These are phyloP conservation scores for Fusarium sp. DNA, from an alignment of 2,329 filamentous ascomycete genomes.

Conservation along the genomic window DNA sequence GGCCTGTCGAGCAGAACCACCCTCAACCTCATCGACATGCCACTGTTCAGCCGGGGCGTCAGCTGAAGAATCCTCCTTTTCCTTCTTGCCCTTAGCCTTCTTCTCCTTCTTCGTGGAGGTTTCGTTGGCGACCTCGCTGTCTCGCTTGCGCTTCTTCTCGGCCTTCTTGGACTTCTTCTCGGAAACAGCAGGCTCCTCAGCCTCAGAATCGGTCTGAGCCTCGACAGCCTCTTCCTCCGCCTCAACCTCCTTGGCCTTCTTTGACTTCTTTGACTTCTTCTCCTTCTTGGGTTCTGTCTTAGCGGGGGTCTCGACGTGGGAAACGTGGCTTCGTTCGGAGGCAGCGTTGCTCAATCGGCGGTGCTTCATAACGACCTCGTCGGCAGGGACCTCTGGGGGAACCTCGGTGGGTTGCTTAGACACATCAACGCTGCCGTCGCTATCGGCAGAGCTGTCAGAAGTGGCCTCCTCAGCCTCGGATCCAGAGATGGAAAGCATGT, in stretches of 20 bases:
- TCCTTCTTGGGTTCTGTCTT: constrained; percentile 40
- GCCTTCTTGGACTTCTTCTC: constrained; percentile 51
- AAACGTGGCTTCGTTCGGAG: constrained; percentile 39
- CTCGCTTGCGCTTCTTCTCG: constrained; percentile 53
- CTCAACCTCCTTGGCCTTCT: constrained; percentile 29
- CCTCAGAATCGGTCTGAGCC: constrained; percentile 16
- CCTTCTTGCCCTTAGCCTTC: constrained; percentile 37
- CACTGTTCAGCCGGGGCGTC: constrained; percentile 56
- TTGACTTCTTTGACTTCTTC: constrained; percentile 43
- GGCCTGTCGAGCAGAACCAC: constrained; percentile 62
- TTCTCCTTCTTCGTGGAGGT: constrained; percentile 41
- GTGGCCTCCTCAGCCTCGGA: constrained; percentile 36
- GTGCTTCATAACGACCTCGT: constrained; percentile 48
- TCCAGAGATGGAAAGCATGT: constrained; percentile 31
- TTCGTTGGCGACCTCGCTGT: constrained; percentile 41
- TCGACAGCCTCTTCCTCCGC: constrained; percentile 23
- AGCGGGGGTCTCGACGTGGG: constrained; percentile 20
- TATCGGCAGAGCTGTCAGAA: constrained; percentile 36
- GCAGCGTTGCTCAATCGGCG: constrained; percentile 48
- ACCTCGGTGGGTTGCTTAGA: constrained; percentile 38
- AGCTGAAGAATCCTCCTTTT: constrained; percentile 25
- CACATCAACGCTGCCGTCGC: constrained; percentile 39
- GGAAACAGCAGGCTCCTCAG: constrained; percentile 29
- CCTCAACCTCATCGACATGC: constrained; percentile 65
- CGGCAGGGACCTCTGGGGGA: constrained; percentile 41